A percentile compares a stretch with the other conserved stretches of the same genome.
These are phyloP conservation scores for Trypanosoma melophagium DNA, from an alignment of 208 protist species.

Conservation along the genomic window DNA sequence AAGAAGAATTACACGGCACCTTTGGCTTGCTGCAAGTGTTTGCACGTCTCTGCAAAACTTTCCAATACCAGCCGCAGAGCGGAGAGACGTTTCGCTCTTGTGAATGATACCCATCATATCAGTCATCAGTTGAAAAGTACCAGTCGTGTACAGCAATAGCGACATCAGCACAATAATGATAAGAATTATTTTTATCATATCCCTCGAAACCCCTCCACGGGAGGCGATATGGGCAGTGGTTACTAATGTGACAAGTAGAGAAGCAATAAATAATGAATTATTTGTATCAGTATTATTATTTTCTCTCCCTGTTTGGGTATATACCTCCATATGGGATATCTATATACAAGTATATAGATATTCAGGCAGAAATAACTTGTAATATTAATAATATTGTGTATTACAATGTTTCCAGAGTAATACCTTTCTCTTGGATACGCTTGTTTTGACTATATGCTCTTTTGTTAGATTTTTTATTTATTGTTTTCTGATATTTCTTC, in stretches of 20 bases:
- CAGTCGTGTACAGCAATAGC: conserved; percentile 39
- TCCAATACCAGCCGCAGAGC: conserved; percentile 39
- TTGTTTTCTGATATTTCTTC: too few relatives aligned
- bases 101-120: conserved; percentile 30
- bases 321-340: too few relatives aligned
- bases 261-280: conserved; percentile 25
- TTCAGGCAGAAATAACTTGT: too few relatives aligned
- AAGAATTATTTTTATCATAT: conserved; percentile 23
- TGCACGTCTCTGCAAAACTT: conserved; percentile 38
- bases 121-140: conserved; percentile 33
- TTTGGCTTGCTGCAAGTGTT: conserved; percentile 29
- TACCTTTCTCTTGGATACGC: too few relatives aligned
- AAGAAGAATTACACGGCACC: conserved; percentile 44
- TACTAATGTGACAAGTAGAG: conserved; percentile 22
- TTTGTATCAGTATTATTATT: background rate
- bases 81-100: conserved; percentile 34
- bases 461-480: too few relatives aligned
- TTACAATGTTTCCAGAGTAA: too few relatives aligned
- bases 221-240: conserved; percentile 29
- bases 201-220: conserved; percentile 3
- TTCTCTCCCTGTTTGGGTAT: too few relatives aligned
- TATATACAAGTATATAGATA: too few relatives aligned
- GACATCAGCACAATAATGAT: conserved; percentile 10
- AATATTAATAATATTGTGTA: too few relatives aligned
- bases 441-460: too few relatives aligned